Base-by-base conservation (phyloP, 148 eudicot genomes). In the Gaultheria prostrata region DNA sequence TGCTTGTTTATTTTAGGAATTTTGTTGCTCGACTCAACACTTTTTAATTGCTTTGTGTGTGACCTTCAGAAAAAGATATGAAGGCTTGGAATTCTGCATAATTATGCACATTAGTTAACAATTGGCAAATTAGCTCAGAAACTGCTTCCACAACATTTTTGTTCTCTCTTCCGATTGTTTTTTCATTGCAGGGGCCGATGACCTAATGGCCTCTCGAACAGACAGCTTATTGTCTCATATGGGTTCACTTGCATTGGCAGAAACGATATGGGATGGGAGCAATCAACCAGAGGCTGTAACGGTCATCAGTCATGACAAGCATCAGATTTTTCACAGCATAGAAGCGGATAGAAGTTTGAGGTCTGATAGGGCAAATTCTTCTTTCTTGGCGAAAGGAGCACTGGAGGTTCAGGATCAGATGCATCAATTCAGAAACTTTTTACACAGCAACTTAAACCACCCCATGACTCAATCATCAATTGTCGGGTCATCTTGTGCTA, bases 211-310 rank as follows among this genome's bases (percentile, higher is more conserved):
- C 90, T 80, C 89, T 85, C 80, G 90, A 90, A 89, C 83, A 84
- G 89, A 90, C 86, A 80, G 88, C 87, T 89, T 91, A 85, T 85
- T 89, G 86, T 93, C 95, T 95, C 94, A 91, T 89, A 84, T 92
- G 90, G 87, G 83, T 93, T 94, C 93, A 87, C 94, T 94, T 91
- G 92, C 95, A 89, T 95, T 95, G 93, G 87, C 98, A 95, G 98
- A 93, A 88, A 95, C 87, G 91, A 94, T 90, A 30, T 88, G 89
- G 90, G 94, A 93, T 82, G 83, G 73, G 4, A 87, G 82, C 79
- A 91, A 88, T 87, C 93, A 91, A 89, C 87, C 82, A 24, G 92
- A 91, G 79, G 77, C 88, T 33, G 79, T 88, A 67, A 82, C 88
- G 88, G 86, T 88, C 43, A 35, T 57, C 39, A 82, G 76, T 77